Percentiles rank a stretch among this genome's conserved stretches.
Evolutionary conservation across 495 filamentous ascomycete genomes (phyloP).

Genomic region (Neurospora sp.): DNA sequence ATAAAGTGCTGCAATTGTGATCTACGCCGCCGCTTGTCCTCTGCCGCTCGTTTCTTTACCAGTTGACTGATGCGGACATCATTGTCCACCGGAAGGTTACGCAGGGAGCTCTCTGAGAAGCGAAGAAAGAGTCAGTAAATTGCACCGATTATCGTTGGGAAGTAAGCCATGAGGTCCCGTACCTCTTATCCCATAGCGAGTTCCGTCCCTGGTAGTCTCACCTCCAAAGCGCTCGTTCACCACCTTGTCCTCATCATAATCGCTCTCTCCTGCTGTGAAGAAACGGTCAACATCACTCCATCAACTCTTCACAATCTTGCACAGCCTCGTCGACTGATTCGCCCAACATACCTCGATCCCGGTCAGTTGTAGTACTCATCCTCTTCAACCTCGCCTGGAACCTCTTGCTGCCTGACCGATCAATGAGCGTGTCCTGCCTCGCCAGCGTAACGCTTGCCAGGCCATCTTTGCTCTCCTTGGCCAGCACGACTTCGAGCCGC

Average conservation of each 20-base stretch:
- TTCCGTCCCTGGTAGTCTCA: not conserved
- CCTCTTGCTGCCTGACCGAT: conserved; percentile 22
- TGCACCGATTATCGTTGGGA: not conserved
- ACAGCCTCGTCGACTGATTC: not conserved
- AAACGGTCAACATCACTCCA: not conserved
- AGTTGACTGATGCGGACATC: conserved; percentile 12
- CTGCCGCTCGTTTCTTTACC: conserved; percentile 9
- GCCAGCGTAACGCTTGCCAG: conserved; percentile 36
- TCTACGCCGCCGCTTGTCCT: not conserved
- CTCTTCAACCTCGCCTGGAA: conserved; percentile 25
- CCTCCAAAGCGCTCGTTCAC: not conserved
- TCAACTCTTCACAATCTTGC: not conserved
- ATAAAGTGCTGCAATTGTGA: not conserved
- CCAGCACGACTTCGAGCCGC: conserved; percentile 37
- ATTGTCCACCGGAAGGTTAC: not conserved
- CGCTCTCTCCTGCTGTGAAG: not conserved
- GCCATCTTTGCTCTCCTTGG: conserved; percentile 34
- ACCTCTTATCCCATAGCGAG: not conserved
- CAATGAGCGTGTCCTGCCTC: conserved; percentile 31
- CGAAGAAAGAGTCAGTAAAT: not conserved
- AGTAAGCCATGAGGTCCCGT: not conserved
- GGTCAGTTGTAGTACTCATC: conserved; percentile 9
- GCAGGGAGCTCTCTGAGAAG: not conserved
- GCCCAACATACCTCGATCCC: conserved; percentile 6
- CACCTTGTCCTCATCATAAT: not conserved